Percentiles rank a stretch among this genome's conserved stretches.
Conservation (phyloP, 2,329 filamentous ascomycete genomes). For the Talaromyces islandicus region DNA sequence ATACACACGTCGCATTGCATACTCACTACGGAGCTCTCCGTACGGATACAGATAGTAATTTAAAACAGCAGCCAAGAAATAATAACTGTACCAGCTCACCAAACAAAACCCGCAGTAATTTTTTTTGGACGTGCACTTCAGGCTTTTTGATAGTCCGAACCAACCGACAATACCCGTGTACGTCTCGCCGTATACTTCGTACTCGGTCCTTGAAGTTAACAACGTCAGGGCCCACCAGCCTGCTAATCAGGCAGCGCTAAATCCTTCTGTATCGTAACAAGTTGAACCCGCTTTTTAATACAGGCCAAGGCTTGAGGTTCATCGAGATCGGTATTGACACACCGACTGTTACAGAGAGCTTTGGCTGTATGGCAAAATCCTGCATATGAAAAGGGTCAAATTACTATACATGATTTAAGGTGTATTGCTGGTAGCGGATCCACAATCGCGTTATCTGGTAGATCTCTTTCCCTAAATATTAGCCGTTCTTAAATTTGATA, state of each 20-base stretch:
- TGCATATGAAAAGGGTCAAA: neutral
- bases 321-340: neutral
- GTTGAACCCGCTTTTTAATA: neutral
- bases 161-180: neutral
- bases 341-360: neutral
- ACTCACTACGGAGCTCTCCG: neutral
- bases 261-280: neutral
- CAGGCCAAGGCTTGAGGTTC: too few relatives aligned
- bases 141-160: neutral
- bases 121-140: neutral
- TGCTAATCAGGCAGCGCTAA: neutral
- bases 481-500: neutral
- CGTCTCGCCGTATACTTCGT: too few relatives aligned
- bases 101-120: neutral
- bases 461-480: neutral
- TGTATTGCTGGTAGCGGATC: neutral
- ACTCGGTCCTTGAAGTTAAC: too few relatives aligned
- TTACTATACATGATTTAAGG: neutral
- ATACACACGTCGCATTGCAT: neutral
- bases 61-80: neutral
- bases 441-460: neutral
- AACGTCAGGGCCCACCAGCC: neutral
- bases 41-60: too few relatives aligned
- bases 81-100: too few relatives aligned
- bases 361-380: neutral